phyloP scores from a whole-genome alignment of 2,329 filamentous ascomycete species.

The Colletotrichum lupini region DNA sequence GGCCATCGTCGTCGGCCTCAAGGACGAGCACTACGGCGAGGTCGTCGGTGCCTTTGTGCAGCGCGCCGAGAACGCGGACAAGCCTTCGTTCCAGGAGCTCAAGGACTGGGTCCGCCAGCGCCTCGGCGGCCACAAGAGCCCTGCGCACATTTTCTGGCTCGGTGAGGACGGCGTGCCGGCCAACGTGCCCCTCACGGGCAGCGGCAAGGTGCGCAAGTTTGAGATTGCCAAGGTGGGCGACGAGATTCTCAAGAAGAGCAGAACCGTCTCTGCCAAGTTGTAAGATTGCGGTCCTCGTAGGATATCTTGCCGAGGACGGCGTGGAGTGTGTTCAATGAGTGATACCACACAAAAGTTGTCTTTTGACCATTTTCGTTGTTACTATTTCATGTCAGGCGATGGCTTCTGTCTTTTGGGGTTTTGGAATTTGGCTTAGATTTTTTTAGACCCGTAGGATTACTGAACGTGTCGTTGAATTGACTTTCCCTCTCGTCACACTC shows the following conservation, averaged over 20 bases:
- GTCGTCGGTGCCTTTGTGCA: conserved; percentile 75
- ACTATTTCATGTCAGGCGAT: background rate
- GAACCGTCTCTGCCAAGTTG: conserved; percentile 55
- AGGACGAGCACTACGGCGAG: conserved; percentile 78
- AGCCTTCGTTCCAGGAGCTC: conserved; percentile 65
- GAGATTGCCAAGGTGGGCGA: conserved; percentile 69
- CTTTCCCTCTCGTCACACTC: background rate
- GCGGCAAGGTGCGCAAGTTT: conserved; percentile 77
- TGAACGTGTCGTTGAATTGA: background rate
- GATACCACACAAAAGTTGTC: background rate
- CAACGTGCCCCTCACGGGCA: conserved; percentile 74
- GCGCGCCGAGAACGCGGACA: conserved; percentile 45
- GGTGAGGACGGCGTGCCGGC: conserved; percentile 68
- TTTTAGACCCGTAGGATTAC: background rate
- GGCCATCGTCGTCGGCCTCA: conserved; percentile 78
- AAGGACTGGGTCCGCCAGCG: conserved; percentile 70
- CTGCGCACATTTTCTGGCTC: conserved; percentile 80
- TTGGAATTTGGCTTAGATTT: background rate
- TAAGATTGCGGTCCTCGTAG: conserved; percentile 40
- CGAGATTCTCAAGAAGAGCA: conserved; percentile 62
- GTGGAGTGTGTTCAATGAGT: background rate
- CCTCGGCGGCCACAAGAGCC: conserved; percentile 76
- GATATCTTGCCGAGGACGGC: background rate
- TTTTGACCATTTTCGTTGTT: background rate
- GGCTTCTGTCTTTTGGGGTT: background rate